These are phyloP conservation scores for Arthroderma sp. DNA, from an alignment of 2,329 filamentous ascomycete genomes.

Conservation along the genomic window DNA sequence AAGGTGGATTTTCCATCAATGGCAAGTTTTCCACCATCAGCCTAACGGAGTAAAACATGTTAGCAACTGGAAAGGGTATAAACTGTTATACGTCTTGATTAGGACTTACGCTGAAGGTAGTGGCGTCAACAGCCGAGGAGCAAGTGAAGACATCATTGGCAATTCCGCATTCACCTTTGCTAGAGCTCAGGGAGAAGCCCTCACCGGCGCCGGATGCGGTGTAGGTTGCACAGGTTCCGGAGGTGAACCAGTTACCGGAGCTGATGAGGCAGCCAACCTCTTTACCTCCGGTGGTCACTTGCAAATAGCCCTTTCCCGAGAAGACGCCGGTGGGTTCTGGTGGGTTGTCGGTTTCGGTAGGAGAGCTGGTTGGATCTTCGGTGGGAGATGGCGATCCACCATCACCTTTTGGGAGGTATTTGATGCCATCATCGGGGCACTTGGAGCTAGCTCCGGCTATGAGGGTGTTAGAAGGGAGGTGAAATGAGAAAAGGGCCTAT, in stretches of 20 bases:
- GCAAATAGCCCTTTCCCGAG: constrained; percentile 43
- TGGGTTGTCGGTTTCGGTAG: constrained; percentile 5
- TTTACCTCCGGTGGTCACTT: constrained; percentile 33
- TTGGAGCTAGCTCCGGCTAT: constrained; percentile 42
- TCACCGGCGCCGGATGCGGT: constrained; percentile 34
- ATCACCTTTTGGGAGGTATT: constrained; percentile 48
- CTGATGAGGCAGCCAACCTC: constrained; percentile 48
- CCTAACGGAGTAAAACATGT: constrained; percentile 2
- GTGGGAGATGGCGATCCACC: constrained; percentile 5
- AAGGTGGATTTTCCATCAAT: constrained; percentile 15
- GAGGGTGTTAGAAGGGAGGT: constrained; percentile 3
- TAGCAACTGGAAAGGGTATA: constrained; percentile 3
- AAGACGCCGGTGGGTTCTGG: constrained; percentile 23
- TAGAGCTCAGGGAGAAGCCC: constrained; percentile 42
- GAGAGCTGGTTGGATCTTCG: constrained; percentile 7
- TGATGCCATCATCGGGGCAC: constrained; percentile 51
- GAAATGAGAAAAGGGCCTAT: not conserved
- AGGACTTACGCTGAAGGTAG: constrained; percentile 21
- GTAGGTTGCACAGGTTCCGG: constrained; percentile 50
- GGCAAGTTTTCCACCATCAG: constrained; percentile 6
- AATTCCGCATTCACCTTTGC: constrained; percentile 44
- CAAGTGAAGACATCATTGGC: constrained; percentile 38
- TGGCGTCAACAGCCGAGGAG: constrained; percentile 19
- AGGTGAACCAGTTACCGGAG: constrained; percentile 49
- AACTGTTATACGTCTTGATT: too few relatives aligned